Evolutionary conservation across 345 rosid genomes (phyloP).

Genomic region (Erucastrum elatum): DNA sequence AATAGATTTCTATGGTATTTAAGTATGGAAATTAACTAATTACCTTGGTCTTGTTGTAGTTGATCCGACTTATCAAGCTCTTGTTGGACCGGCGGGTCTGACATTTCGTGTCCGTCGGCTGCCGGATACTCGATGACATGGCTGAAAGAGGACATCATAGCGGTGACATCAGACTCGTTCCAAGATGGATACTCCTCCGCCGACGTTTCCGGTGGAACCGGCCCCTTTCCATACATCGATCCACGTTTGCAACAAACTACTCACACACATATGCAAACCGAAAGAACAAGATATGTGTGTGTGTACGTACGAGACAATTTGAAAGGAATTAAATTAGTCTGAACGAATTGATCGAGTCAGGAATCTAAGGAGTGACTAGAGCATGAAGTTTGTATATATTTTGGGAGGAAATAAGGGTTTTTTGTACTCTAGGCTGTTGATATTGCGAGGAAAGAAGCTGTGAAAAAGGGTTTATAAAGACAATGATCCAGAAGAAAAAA

Average conservation of each 20-base stretch:
- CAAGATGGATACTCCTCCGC: constrained; percentile 51
- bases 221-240: constrained; percentile 85
- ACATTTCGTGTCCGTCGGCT: background rate
- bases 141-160: constrained; percentile 81
- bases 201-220: constrained; percentile 67
- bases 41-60: constrained; percentile 49
- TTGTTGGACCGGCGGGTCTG: constrained; percentile 37
- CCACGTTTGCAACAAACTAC: constrained; percentile 48
- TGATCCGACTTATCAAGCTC: constrained; percentile 40
- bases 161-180: constrained; percentile 71
- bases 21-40: background rate
- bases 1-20: background rate
- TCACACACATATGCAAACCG: background rate
- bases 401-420: constrained; percentile 29
- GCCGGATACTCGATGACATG: constrained; percentile 52
- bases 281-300: constrained; percentile 15
- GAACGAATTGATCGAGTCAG: background rate
- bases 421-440: constrained; percentile 17
- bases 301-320: background rate
- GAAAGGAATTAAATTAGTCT: constrained; percentile 1
- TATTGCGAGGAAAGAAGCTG: constrained; percentile 22
- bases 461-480: constrained; percentile 33
- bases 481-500: background rate
- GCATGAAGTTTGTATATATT: constrained; percentile 1
- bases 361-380: constrained; percentile 7